A percentile compares a stretch with the other conserved stretches of the same genome.
phyloP scores from a whole-genome alignment of 257 asterid species.

The Scutellaria minor region DNA sequence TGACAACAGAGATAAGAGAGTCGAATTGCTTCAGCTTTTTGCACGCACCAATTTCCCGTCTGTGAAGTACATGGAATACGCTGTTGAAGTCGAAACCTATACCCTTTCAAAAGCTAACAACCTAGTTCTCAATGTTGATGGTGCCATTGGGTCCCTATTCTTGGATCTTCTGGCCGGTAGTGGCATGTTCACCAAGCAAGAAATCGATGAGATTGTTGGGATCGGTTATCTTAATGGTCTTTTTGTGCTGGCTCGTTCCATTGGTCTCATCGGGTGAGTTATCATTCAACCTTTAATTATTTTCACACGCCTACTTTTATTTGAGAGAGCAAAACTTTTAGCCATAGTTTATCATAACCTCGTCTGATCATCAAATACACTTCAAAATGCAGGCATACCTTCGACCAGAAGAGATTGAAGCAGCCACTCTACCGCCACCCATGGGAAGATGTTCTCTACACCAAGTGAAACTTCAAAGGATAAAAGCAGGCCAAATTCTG shows the following conservation, averaged over 20 bases:
- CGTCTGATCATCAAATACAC: slow-evolving; percentile 17
- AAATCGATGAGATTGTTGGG: slow-evolving; percentile 88
- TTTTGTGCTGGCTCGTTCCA: slow-evolving; percentile 97
- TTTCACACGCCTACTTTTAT: not conserved
- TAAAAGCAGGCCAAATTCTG: slow-evolving; percentile 19
- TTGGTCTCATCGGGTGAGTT: slow-evolving; percentile 99
- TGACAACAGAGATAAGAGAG: slow-evolving; percentile 99
- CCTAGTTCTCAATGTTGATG: slow-evolving; percentile 95
- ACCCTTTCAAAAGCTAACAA: slow-evolving; percentile 96
- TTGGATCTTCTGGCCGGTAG: slow-evolving; percentile 99
- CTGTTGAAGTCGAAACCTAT: slow-evolving; percentile 93
- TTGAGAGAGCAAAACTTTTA: not conserved
- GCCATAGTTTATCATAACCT: not conserved
- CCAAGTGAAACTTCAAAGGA: slow-evolving; percentile 61
- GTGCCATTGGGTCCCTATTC: slow-evolving; percentile 97
- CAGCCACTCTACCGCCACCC: slow-evolving; percentile 99
- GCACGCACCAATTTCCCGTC: slow-evolving; percentile 93
- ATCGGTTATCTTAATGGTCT: slow-evolving; percentile 97
- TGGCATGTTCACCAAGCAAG: slow-evolving; percentile 96
- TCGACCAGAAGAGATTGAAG: slow-evolving; percentile 97
- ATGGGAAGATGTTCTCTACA: slow-evolving; percentile 99
- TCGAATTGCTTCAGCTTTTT: slow-evolving; percentile 78
- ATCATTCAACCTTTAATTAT: not conserved
- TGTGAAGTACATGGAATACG: slow-evolving; percentile 98
- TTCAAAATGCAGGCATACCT: slow-evolving; percentile 75